These are phyloP conservation scores for Solanum hybrid DNA, from an alignment of 305 asterid genomes.

Conservation along the genomic window DNA sequence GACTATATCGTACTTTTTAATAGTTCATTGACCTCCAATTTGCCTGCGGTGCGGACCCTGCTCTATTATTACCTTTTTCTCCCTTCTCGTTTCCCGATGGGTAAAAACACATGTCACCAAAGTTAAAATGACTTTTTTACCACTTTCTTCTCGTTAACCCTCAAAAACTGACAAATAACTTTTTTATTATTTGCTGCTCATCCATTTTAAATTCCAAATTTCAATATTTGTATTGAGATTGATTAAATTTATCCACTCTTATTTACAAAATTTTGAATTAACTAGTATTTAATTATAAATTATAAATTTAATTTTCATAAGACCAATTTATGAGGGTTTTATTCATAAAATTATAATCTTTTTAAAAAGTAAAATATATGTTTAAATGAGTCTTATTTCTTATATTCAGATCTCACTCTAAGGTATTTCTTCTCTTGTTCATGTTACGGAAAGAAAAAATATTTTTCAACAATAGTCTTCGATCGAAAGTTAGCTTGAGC, in stretches of 20 bases:
- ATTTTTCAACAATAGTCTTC: neutral
- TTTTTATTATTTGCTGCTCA: neutral
- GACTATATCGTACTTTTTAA: neutral
- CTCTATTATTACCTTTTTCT: neutral
- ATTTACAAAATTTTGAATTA: neutral
- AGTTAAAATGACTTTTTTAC: neutral
- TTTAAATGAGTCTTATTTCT: neutral
- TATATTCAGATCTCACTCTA: neutral
- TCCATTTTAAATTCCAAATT: neutral
- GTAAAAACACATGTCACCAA: neutral
- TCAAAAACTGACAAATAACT: neutral
- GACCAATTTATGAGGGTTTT: neutral
- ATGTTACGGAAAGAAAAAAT: neutral
- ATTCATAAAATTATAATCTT: neutral
- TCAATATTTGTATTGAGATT: neutral
- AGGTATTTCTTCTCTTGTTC: neutral
- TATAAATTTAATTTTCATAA: neutral
- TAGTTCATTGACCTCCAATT: neutral
- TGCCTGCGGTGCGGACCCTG: neutral
- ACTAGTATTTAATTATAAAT: neutral
- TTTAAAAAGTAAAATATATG: neutral
- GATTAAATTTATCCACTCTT: neutral
- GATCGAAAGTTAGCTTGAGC: neutral
- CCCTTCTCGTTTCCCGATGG: neutral
- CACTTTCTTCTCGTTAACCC: neutral